Evolutionary conservation across 495 filamentous ascomycete genomes (phyloP).

Genomic region (Aspergillus kassunensis): DNA sequence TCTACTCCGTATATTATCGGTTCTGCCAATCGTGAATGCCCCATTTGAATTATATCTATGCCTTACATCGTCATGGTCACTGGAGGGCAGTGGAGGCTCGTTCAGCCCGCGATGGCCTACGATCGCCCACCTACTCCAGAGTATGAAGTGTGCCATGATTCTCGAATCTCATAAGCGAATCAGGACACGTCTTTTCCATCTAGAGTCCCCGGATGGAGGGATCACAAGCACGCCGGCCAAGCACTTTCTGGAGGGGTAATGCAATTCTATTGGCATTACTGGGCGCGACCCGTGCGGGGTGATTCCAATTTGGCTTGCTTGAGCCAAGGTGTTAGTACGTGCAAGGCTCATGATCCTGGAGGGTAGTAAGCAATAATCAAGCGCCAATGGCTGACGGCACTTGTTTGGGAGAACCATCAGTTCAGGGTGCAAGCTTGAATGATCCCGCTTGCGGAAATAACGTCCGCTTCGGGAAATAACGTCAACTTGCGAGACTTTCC

Average conservation of each 20-base stretch:
- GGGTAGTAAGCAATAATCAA: neutral
- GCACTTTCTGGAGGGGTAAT: constrained; percentile 3
- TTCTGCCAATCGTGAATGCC: too few species aligned
- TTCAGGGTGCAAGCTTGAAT: too few species aligned
- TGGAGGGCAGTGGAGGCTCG: too few species aligned
- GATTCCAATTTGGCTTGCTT: neutral
- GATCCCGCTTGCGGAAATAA: neutral
- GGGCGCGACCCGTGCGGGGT: constrained; percentile 10
- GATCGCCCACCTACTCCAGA: neutral
- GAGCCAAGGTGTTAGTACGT: neutral
- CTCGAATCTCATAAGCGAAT: neutral
- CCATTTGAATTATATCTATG: too few species aligned
- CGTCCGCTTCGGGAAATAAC: neutral
- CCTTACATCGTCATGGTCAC: too few species aligned
- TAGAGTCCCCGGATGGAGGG: constrained; percentile 2
- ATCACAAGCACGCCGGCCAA: constrained; percentile 12
- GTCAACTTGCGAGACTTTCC: neutral
- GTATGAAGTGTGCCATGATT: neutral
- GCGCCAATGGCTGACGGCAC: neutral
- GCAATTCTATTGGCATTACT: neutral
- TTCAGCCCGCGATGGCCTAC: too few species aligned
- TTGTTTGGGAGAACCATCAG: too few species aligned
- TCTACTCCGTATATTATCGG: too few species aligned
- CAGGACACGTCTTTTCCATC: neutral
- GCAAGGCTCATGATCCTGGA: neutral